These are phyloP conservation scores for Parietichytrium sp. DNA, from an alignment of 108 stramenopile genomes.

Conservation along the genomic window DNA sequence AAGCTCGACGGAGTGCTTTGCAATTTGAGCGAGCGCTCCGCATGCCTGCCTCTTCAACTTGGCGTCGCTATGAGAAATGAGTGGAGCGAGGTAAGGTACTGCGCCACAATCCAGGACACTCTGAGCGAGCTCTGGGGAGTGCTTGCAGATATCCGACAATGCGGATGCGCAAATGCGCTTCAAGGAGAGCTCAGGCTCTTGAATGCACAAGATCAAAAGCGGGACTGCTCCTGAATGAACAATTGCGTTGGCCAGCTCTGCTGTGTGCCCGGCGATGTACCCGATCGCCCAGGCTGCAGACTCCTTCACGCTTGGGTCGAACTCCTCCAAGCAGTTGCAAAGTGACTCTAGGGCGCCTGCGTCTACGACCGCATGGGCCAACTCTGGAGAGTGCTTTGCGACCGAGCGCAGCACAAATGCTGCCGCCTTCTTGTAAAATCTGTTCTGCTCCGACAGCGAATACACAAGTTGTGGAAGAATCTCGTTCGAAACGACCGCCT, in stretches of 20 bases:
- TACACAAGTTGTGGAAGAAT: constrained; percentile 73
- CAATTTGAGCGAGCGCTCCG: constrained; percentile 66
- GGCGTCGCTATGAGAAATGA: constrained; percentile 68
- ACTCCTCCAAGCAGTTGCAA: constrained; percentile 69
- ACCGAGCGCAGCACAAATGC: constrained; percentile 69
- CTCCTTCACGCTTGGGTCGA: constrained; percentile 71
- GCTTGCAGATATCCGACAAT: constrained; percentile 70
- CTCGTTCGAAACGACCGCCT: constrained; percentile 70
- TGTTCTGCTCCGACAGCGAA: constrained; percentile 68
- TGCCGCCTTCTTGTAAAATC: constrained; percentile 72
- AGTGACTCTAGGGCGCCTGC: constrained; percentile 66
- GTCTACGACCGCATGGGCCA: constrained; percentile 71
- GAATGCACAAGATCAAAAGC: constrained; percentile 69
- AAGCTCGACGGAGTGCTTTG: constrained; percentile 72
- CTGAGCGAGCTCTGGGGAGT: constrained; percentile 72
- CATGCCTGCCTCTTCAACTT: constrained; percentile 75
- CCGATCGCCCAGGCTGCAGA: constrained; percentile 74
- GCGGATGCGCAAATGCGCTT: constrained; percentile 71
- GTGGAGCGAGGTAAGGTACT: constrained; percentile 68
- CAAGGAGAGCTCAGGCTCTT: constrained; percentile 72
- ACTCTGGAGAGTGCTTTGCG: constrained; percentile 70
- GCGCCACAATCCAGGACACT: constrained; percentile 70
- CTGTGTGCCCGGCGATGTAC: constrained; percentile 69
- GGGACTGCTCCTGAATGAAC: constrained; percentile 72
- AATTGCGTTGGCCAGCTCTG: constrained; percentile 66